Evolutionary conservation across 2,329 filamentous ascomycete species (phyloP).

Genomic region (Trichoderma atrobrunneum): DNA sequence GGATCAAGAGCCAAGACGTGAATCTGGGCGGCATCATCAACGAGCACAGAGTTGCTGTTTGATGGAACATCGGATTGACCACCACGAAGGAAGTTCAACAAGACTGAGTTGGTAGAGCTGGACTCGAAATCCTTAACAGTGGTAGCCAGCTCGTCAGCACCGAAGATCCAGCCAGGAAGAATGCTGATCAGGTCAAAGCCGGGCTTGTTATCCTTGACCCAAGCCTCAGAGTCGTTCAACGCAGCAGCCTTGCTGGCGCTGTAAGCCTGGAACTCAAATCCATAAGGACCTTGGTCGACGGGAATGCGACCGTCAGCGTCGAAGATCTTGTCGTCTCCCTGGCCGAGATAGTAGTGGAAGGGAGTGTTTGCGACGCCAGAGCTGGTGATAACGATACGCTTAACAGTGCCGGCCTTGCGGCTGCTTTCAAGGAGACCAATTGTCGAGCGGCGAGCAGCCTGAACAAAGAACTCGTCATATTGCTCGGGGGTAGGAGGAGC

Average conservation of each 20-base stretch:
- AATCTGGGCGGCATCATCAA: not conserved
- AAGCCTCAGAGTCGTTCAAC: slow-evolving; percentile 2
- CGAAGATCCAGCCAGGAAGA: not conserved
- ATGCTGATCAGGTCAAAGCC: slow-evolving; percentile 3
- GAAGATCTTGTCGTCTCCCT: slow-evolving; percentile 1
- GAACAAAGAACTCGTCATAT: not conserved
- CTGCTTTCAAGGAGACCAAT: not conserved
- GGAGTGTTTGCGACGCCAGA: not conserved
- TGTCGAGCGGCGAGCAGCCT: not conserved
- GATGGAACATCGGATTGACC: not conserved
- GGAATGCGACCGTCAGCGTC: not conserved
- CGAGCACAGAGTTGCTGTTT: not conserved
- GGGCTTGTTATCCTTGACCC: not conserved
- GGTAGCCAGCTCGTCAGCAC: not conserved
- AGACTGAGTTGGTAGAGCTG: not conserved
- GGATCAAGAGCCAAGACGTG: not conserved
- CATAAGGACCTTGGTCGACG: not conserved
- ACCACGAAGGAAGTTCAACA: not conserved
- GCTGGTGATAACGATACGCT: not conserved
- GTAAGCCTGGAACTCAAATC: not conserved
- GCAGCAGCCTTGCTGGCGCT: not conserved
- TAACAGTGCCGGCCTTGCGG: not conserved
- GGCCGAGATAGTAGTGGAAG: not conserved
- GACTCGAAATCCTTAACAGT: not conserved
- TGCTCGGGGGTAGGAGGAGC: not conserved